Evolutionary conservation across 306 rosid species (phyloP), one percentile per base, ranked within the genome.

Genomic region (Corylus avellana): DNA sequence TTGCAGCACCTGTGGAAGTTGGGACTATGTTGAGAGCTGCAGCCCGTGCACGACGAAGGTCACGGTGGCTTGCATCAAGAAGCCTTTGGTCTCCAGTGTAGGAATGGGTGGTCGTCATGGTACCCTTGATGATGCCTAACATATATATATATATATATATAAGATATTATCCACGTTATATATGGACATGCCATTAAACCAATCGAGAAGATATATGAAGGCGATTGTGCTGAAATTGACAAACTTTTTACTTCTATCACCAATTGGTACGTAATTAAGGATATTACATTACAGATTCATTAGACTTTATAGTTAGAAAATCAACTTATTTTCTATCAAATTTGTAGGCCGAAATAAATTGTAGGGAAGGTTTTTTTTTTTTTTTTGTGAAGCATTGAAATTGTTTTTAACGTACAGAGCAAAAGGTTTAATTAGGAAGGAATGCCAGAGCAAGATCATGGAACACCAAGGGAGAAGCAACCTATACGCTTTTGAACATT

Each of bases 21-120:
- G 98, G 98, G 54, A 92, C 98, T 0, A 92, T 95, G 93, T 95
- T 95, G 14, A 95, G 95, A 0, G 98, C 98, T 9, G 98, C 98
- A 3, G 98, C 98, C 37, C 98, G 82, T 0, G 98, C 98, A 64
- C 98, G 93, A 79, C 98, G 86, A 14, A 95, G 88, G 85, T 95
- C 98, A 7, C 98, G 98, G 91, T 95, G 98, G 88, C 98, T 95
- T 22, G 98, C 98, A 51, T 95, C 98, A 2, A 95, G 97, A 64
- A 95, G 94, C 89, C 98, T 88, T 83, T 95, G 98, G 88, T 95
- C 98, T 13, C 98, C 98, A 1, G 98, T 95, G 93, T 95, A 95
- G 22, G 98, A 95, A 81, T 95, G 98, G 51, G 98, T 95, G 22
- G 98, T 95, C 0, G 98, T 95, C 98, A 95, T 95, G 48, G 98